Evolutionary conservation across 768 basidiomycete species (phyloP), one percentile per base, ranked within the genome.

Genomic region (Hericium erinaceus): DNA sequence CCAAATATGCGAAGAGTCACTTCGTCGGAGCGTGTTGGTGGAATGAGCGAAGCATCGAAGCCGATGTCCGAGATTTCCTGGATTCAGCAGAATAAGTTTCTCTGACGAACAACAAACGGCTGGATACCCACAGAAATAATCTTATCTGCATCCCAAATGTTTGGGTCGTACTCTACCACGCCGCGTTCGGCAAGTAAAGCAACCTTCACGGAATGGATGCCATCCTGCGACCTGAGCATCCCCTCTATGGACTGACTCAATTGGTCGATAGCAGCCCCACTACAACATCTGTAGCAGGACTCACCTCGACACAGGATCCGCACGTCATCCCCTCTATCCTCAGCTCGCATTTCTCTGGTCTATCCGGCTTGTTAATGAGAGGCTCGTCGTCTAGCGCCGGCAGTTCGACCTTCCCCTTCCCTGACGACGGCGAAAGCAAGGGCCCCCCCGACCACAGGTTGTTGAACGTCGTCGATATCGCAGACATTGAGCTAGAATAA

Each of bases 121-220:
- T 10, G 9, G 9, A 0, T 33, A 33, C 33, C 1, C 33, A 33
- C 33, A 33, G 33, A 79, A 38, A 92, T 75, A 55, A 99, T 80
- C 68, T 89, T 92, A 50, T 85, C 89, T 9, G 82, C 72, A 38
- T 77, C 80, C 97, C 97, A 99, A n/a, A 74, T 66, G 0, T 73
- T 66, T 1, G 90, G 83, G 64, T 98, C 93, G 65, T 88, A 99
- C 68, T 95, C 93, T 61, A 99, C 75, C 49, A 92, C 80, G 3
- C 86, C 95, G 13, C 95, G 85, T 70, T 99, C 95, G 12, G 97
- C 92, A 24, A 99, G 80, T n/a, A 99, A 79, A 22, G 95, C 95
- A n/a, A 99, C 94, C 67, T 93, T 92, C 60, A 97, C 73, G 11
- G 87, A 89, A 60, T 84, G 73, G 53, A 99, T 94, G n/a, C 97